phyloP scores from a whole-genome alignment of 306 rosid species.

The Vigna radiata region DNA sequence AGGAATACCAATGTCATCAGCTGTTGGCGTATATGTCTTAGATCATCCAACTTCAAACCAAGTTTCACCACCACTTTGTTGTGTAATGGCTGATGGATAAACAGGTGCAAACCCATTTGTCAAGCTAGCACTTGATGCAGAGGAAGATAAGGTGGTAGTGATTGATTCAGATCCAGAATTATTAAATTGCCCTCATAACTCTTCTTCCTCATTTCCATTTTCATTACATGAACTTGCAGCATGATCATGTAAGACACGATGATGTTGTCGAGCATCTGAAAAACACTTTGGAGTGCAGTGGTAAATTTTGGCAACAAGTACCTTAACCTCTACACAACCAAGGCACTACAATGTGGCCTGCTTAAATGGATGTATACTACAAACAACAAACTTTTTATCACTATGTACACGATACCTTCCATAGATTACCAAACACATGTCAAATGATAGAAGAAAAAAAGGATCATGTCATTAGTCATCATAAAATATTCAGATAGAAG shows the following conservation, averaged over 20 bases:
- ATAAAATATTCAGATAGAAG: no score
- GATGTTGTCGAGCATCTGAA: conserved; percentile 99
- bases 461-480: no score
- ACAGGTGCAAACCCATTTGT: conserved; percentile 83
- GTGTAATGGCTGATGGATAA: conserved; percentile 84
- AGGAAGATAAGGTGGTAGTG: conserved; percentile 66
- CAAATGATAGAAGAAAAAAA: conserved; percentile 12
- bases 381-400: conserved; percentile 87
- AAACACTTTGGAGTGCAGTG: conserved; percentile 98
- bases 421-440: conserved; percentile 30
- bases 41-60: conserved; percentile 94
- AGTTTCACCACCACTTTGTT: conserved; percentile 90
- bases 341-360: conserved; percentile 96
- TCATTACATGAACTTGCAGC: conserved; percentile 96
- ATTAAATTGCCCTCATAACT: conserved; percentile 83
- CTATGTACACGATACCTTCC: conserved; percentile 95
- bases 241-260: conserved; percentile 96
- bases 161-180: conserved; percentile 69
- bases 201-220: conserved; percentile 96
- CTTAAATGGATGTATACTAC: conserved; percentile 96
- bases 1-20: conserved; percentile 95
- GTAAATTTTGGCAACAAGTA: conserved; percentile 87
- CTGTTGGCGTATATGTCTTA: conserved; percentile 90
- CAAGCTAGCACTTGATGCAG: conserved; percentile 71
- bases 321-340: conserved; percentile 92